Percentiles rank a stretch among this genome's conserved stretches.
These are phyloP conservation scores for Nephelium lappaceum DNA, from an alignment of 345 rosid genomes.

Conservation along the genomic window DNA sequence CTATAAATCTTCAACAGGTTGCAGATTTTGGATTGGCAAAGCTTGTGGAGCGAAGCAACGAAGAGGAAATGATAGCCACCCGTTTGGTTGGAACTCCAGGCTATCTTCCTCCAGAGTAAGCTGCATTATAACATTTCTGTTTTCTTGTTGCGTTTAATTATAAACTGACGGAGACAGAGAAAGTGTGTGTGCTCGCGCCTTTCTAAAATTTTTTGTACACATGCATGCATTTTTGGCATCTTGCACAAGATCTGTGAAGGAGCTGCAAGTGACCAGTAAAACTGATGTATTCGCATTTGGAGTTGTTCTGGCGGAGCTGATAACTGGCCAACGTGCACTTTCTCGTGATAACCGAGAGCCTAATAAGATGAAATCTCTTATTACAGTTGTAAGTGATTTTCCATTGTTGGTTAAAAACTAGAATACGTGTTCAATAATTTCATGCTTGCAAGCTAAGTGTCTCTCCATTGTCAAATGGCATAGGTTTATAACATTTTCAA, in stretches of 20 bases:
- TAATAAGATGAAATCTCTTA: conserved; percentile 50
- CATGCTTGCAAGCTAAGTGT: no score
- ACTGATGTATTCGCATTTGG: conserved; percentile 70
- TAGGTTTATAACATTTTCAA: conserved; percentile 47
- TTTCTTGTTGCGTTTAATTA: neutral
- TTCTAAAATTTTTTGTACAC: neutral
- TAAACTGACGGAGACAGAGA: neutral
- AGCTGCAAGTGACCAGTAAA: conserved; percentile 64
- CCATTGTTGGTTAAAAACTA: neutral
- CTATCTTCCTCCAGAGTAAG: conserved; percentile 72
- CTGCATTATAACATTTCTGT: neutral
- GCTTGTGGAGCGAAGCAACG: conserved; percentile 55
- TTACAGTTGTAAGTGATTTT: conserved; percentile 40
- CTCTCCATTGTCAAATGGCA: neutral
- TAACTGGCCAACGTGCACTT: conserved; percentile 63
- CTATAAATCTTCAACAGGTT: conserved; percentile 34
- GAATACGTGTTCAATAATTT: no score
- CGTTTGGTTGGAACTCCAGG: conserved; percentile 71
- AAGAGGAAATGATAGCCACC: conserved; percentile 60
- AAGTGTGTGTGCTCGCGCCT: neutral
- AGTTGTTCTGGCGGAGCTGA: conserved; percentile 68
- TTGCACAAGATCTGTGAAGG: conserved; percentile 59
- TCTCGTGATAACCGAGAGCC: conserved; percentile 53
- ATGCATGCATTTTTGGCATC: neutral
- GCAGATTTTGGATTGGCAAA: conserved; percentile 73